Evolutionary conservation across 1,284 basidiomycete genomes (phyloP).

Genomic region (Rhodotorula sp.): DNA sequence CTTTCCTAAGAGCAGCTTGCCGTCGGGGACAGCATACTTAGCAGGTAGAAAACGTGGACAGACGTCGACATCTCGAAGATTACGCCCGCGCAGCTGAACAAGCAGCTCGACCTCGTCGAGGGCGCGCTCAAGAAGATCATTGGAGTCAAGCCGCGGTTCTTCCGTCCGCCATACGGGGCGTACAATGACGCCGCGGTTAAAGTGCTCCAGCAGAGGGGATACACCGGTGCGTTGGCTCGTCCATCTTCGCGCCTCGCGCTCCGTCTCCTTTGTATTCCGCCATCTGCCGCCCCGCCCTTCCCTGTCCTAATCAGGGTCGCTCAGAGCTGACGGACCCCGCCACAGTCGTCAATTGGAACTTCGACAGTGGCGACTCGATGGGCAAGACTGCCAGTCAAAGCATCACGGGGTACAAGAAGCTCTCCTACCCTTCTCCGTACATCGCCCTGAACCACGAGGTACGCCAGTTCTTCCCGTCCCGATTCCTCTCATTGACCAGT

Average conservation of each 20-base stretch:
- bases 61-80: slow-evolving; percentile 45
- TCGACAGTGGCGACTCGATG: slow-evolving; percentile 39
- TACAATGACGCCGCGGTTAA: slow-evolving; percentile 35
- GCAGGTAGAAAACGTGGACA: slow-evolving; percentile 39
- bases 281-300: not conserved
- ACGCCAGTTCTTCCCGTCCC: not conserved
- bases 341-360: slow-evolving; percentile 42
- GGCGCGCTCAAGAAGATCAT: slow-evolving; percentile 47
- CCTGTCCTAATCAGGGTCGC: not conserved
- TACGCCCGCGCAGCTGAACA: slow-evolving; percentile 38
- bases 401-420: slow-evolving; percentile 26
- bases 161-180: slow-evolving; percentile 43
- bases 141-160: slow-evolving; percentile 46
- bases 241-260: not conserved
- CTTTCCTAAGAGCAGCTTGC: no score
- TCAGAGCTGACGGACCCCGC: no score
- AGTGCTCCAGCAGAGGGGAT: slow-evolving; percentile 44
- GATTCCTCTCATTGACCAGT: not conserved
- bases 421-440: slow-evolving; percentile 16
- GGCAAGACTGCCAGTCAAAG: slow-evolving; percentile 23
- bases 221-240: slow-evolving; percentile 27
- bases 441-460: slow-evolving; percentile 44
- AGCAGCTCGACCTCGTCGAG: slow-evolving; percentile 41
- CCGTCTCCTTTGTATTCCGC: no score
- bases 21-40: slow-evolving; percentile 5